Conservation (phyloP, 768 basidiomycete genomes). For the Mycena amicta region DNA sequence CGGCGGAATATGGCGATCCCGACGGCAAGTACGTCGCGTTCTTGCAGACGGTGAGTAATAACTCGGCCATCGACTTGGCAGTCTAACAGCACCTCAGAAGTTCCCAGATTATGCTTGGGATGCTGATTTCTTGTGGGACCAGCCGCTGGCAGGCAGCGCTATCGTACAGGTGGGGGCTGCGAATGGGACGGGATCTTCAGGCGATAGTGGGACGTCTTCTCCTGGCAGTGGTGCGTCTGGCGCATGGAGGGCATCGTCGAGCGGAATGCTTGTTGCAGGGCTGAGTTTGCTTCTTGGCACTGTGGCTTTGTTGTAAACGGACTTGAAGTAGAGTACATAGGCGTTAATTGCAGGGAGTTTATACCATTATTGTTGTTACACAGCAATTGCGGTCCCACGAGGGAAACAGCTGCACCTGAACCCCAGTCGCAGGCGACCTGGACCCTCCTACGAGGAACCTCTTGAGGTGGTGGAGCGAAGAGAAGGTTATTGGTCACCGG, state of each 20-base stretch:
- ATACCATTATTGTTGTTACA: too few species aligned
- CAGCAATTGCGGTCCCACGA: too few species aligned
- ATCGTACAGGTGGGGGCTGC: background rate
- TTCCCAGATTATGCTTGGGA: conserved; percentile 41
- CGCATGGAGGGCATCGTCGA: too few species aligned
- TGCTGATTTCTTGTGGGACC: conserved; percentile 57
- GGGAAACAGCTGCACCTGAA: too few species aligned
- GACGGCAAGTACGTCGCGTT: conserved; percentile 54
- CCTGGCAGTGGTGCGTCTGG: background rate
- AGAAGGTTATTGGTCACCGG: too few species aligned
- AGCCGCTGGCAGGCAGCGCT: conserved; percentile 45
- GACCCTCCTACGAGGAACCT: too few species aligned
- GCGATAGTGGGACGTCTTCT: background rate
- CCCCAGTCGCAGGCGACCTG: too few species aligned
- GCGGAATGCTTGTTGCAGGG: background rate
- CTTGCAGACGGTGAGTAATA: too few species aligned
- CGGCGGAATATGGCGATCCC: conserved; percentile 59
- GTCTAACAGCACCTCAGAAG: too few species aligned
- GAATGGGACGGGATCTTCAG: background rate
- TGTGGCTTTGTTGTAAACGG: background rate
- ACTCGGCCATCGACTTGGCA: too few species aligned
- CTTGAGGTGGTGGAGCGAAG: too few species aligned
- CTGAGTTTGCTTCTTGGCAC: background rate
- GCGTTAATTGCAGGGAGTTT: too few species aligned
- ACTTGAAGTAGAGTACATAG: background rate